Conservation (phyloP, 306 rosid genomes). For the Acacia melanoxylon region DNA sequence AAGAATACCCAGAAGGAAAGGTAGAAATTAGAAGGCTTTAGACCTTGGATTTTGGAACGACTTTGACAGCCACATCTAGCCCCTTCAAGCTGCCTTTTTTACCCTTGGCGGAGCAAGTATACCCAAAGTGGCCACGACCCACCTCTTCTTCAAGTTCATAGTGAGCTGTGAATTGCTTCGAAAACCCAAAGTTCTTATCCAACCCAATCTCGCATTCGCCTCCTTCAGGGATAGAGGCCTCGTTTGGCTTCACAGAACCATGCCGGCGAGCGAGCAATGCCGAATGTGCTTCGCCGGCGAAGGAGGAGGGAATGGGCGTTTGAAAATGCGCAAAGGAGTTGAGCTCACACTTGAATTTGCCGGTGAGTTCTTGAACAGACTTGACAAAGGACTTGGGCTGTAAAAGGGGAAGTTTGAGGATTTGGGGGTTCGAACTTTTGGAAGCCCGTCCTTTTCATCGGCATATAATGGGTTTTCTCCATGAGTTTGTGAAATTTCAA, state of each 20-base stretch:
- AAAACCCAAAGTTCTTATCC: conserved; percentile 76
- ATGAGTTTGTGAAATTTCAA: conserved; percentile 40
- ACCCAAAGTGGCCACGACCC: conserved; percentile 98
- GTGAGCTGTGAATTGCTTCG: conserved; percentile 51
- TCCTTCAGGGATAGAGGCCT: conserved; percentile 84
- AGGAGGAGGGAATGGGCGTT: conserved; percentile 92
- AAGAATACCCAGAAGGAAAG: conserved; percentile 6
- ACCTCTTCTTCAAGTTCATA: conserved; percentile 82
- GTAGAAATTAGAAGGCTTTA: not conserved
- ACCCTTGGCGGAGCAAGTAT: conserved; percentile 79
- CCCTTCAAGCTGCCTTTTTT: conserved; percentile 79
- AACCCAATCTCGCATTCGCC: conserved; percentile 77
- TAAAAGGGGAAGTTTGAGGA: conserved; percentile 71
- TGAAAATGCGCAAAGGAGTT: conserved; percentile 67
- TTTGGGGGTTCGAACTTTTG: conserved; percentile 39
- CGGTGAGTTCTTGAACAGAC: conserved; percentile 79
- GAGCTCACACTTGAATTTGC: conserved; percentile 67
- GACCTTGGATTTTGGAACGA: conserved; percentile 92
- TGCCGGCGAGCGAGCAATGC: conserved; percentile 77
- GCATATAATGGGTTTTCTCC: conserved; percentile 23
- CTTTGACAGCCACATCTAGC: conserved; percentile 85
- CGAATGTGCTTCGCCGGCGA: conserved; percentile 93
- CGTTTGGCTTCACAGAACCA: conserved; percentile 82
- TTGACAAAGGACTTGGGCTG: conserved; percentile 86
- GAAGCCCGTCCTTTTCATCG: conserved; percentile 30